Evolutionary conservation across 2,329 filamentous ascomycete species (phyloP).

Genomic region (Fonsecaea nubica): DNA sequence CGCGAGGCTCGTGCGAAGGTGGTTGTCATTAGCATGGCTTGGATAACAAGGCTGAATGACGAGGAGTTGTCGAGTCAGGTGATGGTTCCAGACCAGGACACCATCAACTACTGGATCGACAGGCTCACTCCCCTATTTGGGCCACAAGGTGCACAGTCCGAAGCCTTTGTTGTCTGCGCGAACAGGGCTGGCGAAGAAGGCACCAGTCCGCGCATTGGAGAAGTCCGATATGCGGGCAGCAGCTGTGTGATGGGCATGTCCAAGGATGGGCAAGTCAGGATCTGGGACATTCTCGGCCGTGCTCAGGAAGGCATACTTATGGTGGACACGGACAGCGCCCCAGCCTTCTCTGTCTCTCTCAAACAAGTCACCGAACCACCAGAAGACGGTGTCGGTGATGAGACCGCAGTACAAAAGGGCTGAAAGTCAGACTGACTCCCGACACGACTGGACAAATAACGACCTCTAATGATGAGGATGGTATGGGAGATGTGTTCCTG

Average conservation of each 20-base stretch:
- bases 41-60: slow-evolving; percentile 60
- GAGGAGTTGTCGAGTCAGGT: slow-evolving; percentile 56
- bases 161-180: slow-evolving; percentile 55
- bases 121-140: slow-evolving; percentile 61
- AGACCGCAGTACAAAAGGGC: background rate
- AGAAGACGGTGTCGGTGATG: background rate
- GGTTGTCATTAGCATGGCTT: slow-evolving; percentile 68
- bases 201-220: slow-evolving; percentile 46
- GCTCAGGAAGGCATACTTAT: slow-evolving; percentile 54
- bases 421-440: slow-evolving; percentile 7
- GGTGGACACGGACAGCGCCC: slow-evolving; percentile 53
- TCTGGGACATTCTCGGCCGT: slow-evolving; percentile 56
- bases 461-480: background rate
- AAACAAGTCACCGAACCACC: slow-evolving; percentile 7
- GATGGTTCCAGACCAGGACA: slow-evolving; percentile 62
- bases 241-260: slow-evolving; percentile 52
- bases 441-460: background rate
- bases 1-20: slow-evolving; percentile 57
- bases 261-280: slow-evolving; percentile 47
- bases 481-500: background rate
- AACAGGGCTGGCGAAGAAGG: slow-evolving; percentile 54
- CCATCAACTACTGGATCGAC: slow-evolving; percentile 68
- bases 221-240: slow-evolving; percentile 56
- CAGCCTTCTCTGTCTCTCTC: slow-evolving; percentile 40
- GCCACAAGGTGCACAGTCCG: slow-evolving; percentile 39